Evolutionary conservation across 768 basidiomycete genomes (phyloP).

Genomic region (Chalciporus sphaerocephalus): DNA sequence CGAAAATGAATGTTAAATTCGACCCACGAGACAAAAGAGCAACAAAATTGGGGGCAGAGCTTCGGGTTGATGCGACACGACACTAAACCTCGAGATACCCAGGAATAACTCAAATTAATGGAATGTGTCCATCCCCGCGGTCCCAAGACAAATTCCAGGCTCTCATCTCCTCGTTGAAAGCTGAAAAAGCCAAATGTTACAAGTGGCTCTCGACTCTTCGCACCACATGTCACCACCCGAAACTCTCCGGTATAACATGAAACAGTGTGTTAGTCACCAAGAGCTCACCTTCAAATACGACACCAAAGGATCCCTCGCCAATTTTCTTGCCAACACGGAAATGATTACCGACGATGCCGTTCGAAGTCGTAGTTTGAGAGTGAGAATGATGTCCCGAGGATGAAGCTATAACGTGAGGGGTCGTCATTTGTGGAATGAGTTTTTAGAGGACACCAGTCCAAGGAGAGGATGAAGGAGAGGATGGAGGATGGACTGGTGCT

Average conservation of each 20-base stretch:
- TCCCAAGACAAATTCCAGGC: constrained; percentile 4
- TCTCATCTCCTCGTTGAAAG: constrained; percentile 2
- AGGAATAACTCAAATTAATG: constrained; percentile 4
- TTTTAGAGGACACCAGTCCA: constrained; percentile 28
- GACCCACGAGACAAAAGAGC: neutral
- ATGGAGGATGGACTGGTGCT: constrained; percentile 20
- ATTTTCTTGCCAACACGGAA: constrained; percentile 97
- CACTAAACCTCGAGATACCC: constrained; percentile 4
- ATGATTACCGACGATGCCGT: constrained; percentile 74
- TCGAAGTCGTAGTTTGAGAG: constrained; percentile 56
- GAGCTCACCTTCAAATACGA: constrained; percentile 88
- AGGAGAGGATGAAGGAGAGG: constrained; percentile 21
- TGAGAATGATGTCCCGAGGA: constrained; percentile 66
- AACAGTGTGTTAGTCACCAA: neutral
- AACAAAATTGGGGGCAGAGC: neutral
- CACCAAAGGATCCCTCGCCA: constrained; percentile 98
- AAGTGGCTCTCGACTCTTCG: constrained; percentile 3
- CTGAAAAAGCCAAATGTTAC: constrained; percentile 12
- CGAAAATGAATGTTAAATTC: constrained; percentile 15
- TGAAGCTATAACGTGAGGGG: constrained; percentile 80
- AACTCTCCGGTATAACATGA: constrained; percentile 1
- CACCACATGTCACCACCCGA: neutral
- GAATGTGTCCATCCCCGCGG: neutral
- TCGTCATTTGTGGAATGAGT: constrained; percentile 51
- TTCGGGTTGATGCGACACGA: constrained; percentile 8